Evolutionary conservation across 768 basidiomycete species (phyloP), one percentile per base, ranked within the genome.

Genomic region (Leucocoprinus sp.): DNA sequence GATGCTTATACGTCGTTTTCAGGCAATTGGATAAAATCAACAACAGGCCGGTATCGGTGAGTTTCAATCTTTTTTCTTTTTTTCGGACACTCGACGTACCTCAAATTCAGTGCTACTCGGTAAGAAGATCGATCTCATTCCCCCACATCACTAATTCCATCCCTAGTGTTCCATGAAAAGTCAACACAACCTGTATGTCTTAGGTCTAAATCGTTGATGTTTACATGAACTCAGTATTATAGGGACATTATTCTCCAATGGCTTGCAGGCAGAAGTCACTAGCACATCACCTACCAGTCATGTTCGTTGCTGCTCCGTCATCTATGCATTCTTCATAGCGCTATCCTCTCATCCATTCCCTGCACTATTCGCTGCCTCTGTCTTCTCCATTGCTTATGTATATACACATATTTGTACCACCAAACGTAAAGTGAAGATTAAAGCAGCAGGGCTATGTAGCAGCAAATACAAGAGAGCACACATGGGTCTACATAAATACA

Each of bases 111-210:
- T 89, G 86, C 55, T 90, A 89, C 58, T 89, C 86, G 52, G 86
- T 88, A 63, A 48, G 79, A 54, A 4, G 8, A 22, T 18, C 23
- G 33, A 7, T 41, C 24, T 27, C 27, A 36, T 37, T 23, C 23
- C 33, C 28, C 19, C 31, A 33, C 18, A n/a, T 43, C 35, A 26
- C 37, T 39, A 21, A 41, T 48, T 48, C 27, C 38, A 18, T 37
- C 38, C 0, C 54, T 15, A 96, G 93, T 95, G 92, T 60, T 96
- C 91, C 2, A 93, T 95, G 84, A 93, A 93, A 64, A 93, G 82
- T 57, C 86, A 89, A 62, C 91, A 96, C 62, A 96, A 96, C 59
- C 67, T 96, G 84, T 87, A 54, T 45, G 85, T 60, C 26, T 21
- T 24, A 5, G 43, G 35, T 15, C 28, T 27, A 14, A 18, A 17